phyloP scores from a whole-genome alignment of 208 protist genomes.

The Lotmaria passim region DNA sequence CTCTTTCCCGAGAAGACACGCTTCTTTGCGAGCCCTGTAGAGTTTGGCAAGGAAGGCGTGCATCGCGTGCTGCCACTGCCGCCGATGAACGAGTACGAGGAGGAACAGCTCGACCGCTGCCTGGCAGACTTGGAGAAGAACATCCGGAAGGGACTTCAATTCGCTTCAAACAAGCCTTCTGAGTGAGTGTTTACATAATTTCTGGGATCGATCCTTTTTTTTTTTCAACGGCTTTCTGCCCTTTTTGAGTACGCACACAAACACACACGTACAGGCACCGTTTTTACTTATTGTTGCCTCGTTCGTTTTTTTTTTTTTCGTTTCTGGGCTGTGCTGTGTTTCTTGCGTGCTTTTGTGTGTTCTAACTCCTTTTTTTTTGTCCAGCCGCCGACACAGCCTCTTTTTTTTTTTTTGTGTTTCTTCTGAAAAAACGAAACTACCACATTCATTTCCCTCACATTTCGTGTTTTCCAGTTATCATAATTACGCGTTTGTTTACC shows the following conservation, averaged over 20 bases:
- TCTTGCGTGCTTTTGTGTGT: neutral
- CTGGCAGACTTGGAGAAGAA: slow-evolving; percentile 85
- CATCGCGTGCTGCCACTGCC: slow-evolving; percentile 60
- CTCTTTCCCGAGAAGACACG: slow-evolving; percentile 41
- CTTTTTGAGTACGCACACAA: neutral
- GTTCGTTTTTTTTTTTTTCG: neutral
- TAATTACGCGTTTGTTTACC: too few relatives aligned
- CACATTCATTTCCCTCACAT: too few relatives aligned
- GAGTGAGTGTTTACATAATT: slow-evolving; percentile 2
- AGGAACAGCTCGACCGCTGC: slow-evolving; percentile 77
- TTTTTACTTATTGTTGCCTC: neutral
- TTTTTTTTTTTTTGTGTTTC: slow-evolving; percentile 4
- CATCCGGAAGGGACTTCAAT: slow-evolving; percentile 87
- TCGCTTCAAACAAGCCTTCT: slow-evolving; percentile 20
- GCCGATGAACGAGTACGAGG: slow-evolving; percentile 62
- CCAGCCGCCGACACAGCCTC: neutral
- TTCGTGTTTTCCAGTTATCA: too few relatives aligned
- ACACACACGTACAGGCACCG: too few relatives aligned
- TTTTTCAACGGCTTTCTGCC: neutral
- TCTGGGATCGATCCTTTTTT: too few relatives aligned
- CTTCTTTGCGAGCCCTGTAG: slow-evolving; percentile 83
- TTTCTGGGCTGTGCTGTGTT: neutral
- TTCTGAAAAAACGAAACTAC: too few relatives aligned
- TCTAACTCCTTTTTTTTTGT: slow-evolving; percentile 14
- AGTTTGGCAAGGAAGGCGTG: slow-evolving; percentile 81